Conservation (phyloP, 306 rosid species). For the Ormosia semicastrata region DNA sequence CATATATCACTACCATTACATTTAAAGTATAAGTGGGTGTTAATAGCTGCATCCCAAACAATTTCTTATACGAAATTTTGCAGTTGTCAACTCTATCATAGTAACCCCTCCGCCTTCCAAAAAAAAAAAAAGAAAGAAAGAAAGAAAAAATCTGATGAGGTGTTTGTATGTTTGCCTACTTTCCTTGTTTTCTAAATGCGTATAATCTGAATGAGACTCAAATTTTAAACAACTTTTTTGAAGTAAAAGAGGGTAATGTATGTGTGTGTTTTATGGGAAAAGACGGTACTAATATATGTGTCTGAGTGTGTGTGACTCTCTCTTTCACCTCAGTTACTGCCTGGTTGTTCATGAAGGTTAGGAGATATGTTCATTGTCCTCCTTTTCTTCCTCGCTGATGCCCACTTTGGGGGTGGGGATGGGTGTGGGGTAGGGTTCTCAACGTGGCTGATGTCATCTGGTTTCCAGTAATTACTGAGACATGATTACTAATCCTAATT, state of each 20-base stretch:
- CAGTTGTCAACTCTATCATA: background rate
- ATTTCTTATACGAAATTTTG: background rate
- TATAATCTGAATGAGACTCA: background rate
- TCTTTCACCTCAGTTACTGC: background rate
- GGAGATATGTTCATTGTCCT: background rate
- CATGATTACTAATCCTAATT: background rate
- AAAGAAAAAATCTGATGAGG: background rate
- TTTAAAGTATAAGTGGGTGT: background rate
- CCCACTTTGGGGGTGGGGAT: background rate
- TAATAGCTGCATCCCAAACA: conserved; percentile 12
- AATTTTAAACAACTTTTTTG: background rate
- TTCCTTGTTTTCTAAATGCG: background rate
- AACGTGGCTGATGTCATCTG: background rate
- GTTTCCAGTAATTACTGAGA: background rate
- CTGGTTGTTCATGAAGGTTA: background rate
- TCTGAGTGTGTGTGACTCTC: background rate
- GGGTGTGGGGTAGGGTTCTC: background rate
- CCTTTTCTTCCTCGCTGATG: background rate
- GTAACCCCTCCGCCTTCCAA: background rate
- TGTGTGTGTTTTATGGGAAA: background rate
- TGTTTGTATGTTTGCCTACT: background rate
- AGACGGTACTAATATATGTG: background rate
- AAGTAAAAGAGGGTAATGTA: background rate
- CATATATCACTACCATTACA: background rate
- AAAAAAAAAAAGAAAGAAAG: background rate